A percentile compares a stretch with the other conserved stretches of the same genome.
phyloP scores from a whole-genome alignment of 208 protist species.

The Blechomonas ayalai region DNA sequence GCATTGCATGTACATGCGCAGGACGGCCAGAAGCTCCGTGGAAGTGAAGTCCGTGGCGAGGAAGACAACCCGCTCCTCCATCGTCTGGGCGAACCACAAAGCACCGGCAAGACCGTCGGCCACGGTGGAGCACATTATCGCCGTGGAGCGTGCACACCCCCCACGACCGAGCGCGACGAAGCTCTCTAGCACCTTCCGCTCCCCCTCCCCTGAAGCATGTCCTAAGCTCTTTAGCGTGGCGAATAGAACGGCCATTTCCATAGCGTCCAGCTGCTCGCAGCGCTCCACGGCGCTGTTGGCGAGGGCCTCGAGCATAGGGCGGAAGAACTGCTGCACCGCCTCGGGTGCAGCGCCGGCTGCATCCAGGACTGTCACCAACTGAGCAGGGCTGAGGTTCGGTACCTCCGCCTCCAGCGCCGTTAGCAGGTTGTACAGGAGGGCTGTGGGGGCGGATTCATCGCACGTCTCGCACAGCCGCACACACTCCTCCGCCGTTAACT shows the following conservation, averaged over 20 bases:
- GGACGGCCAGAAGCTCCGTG: constrained; percentile 63
- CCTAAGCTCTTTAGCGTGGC: constrained; percentile 14
- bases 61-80: constrained; percentile 64
- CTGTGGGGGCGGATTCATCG: constrained; percentile 22
- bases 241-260: constrained; percentile 76
- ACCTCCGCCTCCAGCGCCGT: constrained; percentile 25
- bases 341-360: constrained; percentile 26
- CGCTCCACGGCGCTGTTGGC: constrained; percentile 10
- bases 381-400: constrained; percentile 19
- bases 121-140: constrained; percentile 62
- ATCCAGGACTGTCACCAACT: constrained; percentile 58
- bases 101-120: constrained; percentile 9
- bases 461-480: constrained; percentile 43
- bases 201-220: constrained; percentile 2
- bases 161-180: constrained; percentile 21
- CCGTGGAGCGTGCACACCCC: constrained; percentile 57
- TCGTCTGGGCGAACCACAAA: constrained; percentile 32
- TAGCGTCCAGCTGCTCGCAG: constrained; percentile 27
- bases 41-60: constrained; percentile 75
- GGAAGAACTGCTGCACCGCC: constrained; percentile 9
- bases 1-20: constrained; percentile 49
- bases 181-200: constrained; percentile 18
- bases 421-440: constrained; percentile 43
- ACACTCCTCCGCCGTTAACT: constrained; percentile 77
- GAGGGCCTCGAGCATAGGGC: constrained; percentile 10